Conservation (phyloP, 768 basidiomycete species). For the Amanita molliuscula region DNA sequence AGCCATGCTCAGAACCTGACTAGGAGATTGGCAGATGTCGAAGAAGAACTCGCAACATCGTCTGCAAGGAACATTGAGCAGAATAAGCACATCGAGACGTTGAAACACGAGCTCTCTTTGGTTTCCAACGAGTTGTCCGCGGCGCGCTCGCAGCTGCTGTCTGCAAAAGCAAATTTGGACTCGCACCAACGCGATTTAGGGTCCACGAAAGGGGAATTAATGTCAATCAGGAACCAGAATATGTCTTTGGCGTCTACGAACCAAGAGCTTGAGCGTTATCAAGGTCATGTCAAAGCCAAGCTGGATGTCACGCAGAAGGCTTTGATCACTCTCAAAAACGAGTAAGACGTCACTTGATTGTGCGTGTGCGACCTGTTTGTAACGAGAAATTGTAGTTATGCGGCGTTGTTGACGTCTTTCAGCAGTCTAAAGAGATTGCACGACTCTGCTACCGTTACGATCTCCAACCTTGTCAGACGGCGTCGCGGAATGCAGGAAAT, state of each 20-base stretch:
- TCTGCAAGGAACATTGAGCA: neutral
- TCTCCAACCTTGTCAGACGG: neutral
- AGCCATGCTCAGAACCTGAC: neutral
- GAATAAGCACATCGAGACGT: neutral
- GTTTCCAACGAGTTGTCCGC: neutral
- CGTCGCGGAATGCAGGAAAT: neutral
- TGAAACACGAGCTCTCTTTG: neutral
- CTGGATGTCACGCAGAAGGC: neutral
- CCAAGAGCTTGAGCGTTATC: slow-evolving; percentile 1
- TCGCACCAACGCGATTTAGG: neutral
- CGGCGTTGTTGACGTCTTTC: slow-evolving; percentile 7
- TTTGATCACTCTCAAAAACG: neutral
- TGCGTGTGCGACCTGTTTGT: neutral
- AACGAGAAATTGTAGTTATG: neutral
- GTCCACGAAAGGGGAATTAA: neutral
- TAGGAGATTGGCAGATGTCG: neutral
- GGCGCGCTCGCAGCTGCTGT: neutral
- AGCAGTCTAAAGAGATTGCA: slow-evolving; percentile 8
- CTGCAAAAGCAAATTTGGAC: neutral
- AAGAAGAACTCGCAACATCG: neutral
- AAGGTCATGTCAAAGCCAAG: slow-evolving; percentile 2
- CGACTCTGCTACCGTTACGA: neutral
- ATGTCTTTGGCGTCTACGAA: neutral
- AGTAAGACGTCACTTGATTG: neutral
- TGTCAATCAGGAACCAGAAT: neutral